Conservation (phyloP, 345 rosid genomes). For the Syzygium oleosum region DNA sequence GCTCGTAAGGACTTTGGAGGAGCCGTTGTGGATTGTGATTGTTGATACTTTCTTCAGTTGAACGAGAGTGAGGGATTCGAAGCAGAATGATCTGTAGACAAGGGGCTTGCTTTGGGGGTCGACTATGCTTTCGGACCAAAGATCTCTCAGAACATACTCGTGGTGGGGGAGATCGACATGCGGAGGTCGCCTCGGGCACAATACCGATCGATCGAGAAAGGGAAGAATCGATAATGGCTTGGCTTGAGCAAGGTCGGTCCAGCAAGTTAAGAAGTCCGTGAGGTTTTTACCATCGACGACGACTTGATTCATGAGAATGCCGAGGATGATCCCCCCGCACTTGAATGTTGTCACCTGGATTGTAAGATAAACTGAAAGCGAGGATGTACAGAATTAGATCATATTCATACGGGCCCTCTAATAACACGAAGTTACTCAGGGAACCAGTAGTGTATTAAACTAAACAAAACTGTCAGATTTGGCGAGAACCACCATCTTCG, state of each 20-base stretch:
- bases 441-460: no score
- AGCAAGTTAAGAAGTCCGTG: neutral
- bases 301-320: neutral
- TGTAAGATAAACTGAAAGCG: no score
- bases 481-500: no score
- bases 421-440: no score
- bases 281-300: neutral
- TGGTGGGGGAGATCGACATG: neutral
- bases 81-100: neutral
- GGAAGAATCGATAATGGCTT: neutral
- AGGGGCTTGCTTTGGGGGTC: neutral
- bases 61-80: neutral
- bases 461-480: no score
- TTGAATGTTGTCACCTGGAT: neutral
- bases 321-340: neutral
- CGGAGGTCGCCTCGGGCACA: neutral
- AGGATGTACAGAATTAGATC: no score
- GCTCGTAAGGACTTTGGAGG: neutral
- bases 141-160: neutral
- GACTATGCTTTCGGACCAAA: neutral
- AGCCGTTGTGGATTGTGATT: neutral
- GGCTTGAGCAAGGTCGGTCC: neutral
- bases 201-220: neutral
- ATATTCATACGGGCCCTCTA: no score
- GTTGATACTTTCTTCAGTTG: neutral